Evolutionary conservation across 1,139 yeast genomes (phyloP), one percentile per base, ranked within the genome.

Genomic region (Protomyces inundatus): DNA sequence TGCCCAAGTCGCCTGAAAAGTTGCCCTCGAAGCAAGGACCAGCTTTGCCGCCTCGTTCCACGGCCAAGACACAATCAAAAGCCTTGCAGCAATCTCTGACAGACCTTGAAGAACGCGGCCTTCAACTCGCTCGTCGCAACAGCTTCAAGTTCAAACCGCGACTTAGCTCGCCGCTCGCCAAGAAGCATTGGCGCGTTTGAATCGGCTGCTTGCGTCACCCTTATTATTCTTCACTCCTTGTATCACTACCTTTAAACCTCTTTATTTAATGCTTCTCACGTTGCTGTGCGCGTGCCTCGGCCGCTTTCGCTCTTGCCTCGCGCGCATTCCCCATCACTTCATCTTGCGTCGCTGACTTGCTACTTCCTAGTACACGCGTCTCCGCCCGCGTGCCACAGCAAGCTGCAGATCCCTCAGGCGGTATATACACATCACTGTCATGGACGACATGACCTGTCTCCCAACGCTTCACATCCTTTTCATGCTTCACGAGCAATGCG

Each of bases 401-500:
- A 14, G 48, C n/a, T 10, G 10, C 12, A 6, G 23, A 16, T 9
- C 23, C 16, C n/a, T 58, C 62, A 4, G 56, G 40, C 16, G 62
- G 62, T 7, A 51, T 30, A 42, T 36, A 58, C 23, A 58, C 62
- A 7, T 51, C 56, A 5, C 30, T 42, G 3, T 30, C 78, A 64
- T 76, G 76, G 35, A 75, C 66, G 6, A 66, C 70, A 12, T 74
- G 70, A 16, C 62, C 56, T 12, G 48, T 37, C 39, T 57, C 61
- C 73, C 30, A 30, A 16, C 54, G 52, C 5, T 32, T 32, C n/a
- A 58, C 77, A 64, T 77, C 77, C 55, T 69, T 68, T 65, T 75
- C 77, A 35, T 76, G 71, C 55, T 65, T 68, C 53, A 70, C 68
- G 64, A 75, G 74, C 23, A 77, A 70, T n/a, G 69, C 71, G 78